Conservation (phyloP, 495 filamentous ascomycete genomes). For the Talaromyces trachyspermus region DNA sequence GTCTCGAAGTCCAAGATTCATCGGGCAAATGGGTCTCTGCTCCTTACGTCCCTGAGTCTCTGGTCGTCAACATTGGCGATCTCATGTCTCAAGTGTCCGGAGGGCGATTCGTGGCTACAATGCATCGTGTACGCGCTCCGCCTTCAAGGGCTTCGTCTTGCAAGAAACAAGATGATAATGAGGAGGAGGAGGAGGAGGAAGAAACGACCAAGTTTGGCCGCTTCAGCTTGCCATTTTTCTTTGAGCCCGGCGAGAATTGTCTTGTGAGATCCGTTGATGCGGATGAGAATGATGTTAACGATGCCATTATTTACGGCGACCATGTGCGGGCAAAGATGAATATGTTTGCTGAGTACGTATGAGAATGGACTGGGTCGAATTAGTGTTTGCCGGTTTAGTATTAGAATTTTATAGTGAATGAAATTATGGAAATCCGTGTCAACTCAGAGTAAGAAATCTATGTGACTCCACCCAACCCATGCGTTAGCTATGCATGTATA, state of each 20-base stretch:
- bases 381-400: neutral
- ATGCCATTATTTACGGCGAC: constrained; percentile 34
- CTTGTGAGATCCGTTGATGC: constrained; percentile 29
- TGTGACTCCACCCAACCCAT: too few species aligned
- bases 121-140: constrained; percentile 36
- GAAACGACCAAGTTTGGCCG: constrained; percentile 17
- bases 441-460: too few species aligned
- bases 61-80: constrained; percentile 47
- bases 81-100: constrained; percentile 39
- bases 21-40: constrained; percentile 35
- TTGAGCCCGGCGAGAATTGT: constrained; percentile 39
- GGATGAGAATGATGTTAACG: constrained; percentile 12
- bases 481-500: too few species aligned
- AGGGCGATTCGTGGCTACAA: constrained; percentile 40
- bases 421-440: too few species aligned
- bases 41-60: constrained; percentile 33
- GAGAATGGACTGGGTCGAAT: neutral
- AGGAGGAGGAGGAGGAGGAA: constrained; percentile 6
- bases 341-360: constrained; percentile 34
- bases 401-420: neutral
- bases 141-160: constrained; percentile 1
- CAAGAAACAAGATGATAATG: constrained; percentile 4
- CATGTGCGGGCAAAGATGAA: constrained; percentile 41
- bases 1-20: constrained; percentile 35
- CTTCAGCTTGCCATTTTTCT: constrained; percentile 43